Evolutionary conservation across 148 eudicot species (phyloP).

Genomic region (Pouteria glomerata): DNA sequence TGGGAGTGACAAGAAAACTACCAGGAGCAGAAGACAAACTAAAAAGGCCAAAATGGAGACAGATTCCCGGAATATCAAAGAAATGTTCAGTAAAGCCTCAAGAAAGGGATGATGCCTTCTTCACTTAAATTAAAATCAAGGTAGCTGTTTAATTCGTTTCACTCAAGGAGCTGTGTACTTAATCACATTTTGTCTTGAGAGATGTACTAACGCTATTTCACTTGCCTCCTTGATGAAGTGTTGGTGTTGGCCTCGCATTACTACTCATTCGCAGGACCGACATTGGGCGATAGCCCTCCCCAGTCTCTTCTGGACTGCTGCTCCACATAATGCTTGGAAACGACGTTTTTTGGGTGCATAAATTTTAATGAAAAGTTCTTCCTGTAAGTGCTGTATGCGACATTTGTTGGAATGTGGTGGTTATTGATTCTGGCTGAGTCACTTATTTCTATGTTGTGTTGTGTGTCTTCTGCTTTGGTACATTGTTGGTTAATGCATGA

Average conservation of each 20-base stretch:
- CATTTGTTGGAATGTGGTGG: neutral
- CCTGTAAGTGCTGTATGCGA: neutral
- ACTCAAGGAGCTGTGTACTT: neutral
- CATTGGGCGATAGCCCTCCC: neutral
- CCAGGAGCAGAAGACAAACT: conserved; percentile 43
- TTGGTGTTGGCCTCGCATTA: neutral
- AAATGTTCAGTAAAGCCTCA: conserved; percentile 81
- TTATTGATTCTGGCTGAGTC: conserved; percentile 8
- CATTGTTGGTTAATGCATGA: no score
- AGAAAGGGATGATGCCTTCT: conserved; percentile 36
- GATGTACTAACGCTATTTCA: neutral
- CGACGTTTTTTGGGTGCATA: neutral
- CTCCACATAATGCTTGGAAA: neutral
- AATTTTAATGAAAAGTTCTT: neutral
- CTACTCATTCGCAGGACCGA: neutral
- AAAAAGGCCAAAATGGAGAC: conserved; percentile 81
- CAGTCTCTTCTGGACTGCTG: neutral
- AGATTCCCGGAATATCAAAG: conserved; percentile 70
- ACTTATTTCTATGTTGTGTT: no score
- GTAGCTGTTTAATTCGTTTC: neutral
- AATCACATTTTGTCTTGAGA: neutral
- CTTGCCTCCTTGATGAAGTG: no score
- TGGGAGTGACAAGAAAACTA: conserved; percentile 46
- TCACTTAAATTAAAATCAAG: neutral
- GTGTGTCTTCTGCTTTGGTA: no score